Evolutionary conservation across 306 rosid species (phyloP).

Genomic region (Bauhinia variegata): DNA sequence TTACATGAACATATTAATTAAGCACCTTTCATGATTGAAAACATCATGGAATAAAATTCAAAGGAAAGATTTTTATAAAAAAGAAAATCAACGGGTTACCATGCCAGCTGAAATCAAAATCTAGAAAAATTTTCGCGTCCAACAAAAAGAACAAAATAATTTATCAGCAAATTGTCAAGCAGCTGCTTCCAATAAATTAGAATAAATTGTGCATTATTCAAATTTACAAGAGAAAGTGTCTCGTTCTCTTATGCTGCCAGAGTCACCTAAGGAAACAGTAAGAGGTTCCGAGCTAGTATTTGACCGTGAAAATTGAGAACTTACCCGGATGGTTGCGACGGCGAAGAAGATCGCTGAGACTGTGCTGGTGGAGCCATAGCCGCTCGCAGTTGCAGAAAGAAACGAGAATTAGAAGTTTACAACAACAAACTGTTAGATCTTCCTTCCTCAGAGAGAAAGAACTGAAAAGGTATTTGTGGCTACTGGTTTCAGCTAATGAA

Average conservation of each 20-base stretch:
- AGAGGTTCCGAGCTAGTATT: slow-evolving; percentile 14
- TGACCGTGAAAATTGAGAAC: slow-evolving; percentile 30
- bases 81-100: background rate
- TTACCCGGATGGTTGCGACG: slow-evolving; percentile 98
- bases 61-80: background rate
- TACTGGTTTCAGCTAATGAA: slow-evolving; percentile 26
- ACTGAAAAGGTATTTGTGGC: slow-evolving; percentile 32
- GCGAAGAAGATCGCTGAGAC: slow-evolving; percentile 83
- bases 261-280: background rate
- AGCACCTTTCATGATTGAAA: slow-evolving; percentile 2
- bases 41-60: slow-evolving; percentile 33
- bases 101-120: background rate
- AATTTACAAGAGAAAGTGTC: background rate
- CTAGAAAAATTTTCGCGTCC: slow-evolving; percentile 25
- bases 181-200: slow-evolving; percentile 27
- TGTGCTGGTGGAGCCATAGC: slow-evolving; percentile 92
- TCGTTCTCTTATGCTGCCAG: background rate
- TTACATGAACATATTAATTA: background rate
- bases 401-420: background rate
- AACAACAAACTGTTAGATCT: slow-evolving; percentile 31
- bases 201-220: slow-evolving; percentile 13
- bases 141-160: background rate
- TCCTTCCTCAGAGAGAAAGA: slow-evolving; percentile 34
- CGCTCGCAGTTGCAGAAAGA: slow-evolving; percentile 26
- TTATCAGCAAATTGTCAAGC: slow-evolving; percentile 22